Percentiles rank a stretch among this genome's conserved stretches.
Evolutionary conservation across 805 yeast genomes (phyloP).

Genomic region (Starmerella stellata): DNA sequence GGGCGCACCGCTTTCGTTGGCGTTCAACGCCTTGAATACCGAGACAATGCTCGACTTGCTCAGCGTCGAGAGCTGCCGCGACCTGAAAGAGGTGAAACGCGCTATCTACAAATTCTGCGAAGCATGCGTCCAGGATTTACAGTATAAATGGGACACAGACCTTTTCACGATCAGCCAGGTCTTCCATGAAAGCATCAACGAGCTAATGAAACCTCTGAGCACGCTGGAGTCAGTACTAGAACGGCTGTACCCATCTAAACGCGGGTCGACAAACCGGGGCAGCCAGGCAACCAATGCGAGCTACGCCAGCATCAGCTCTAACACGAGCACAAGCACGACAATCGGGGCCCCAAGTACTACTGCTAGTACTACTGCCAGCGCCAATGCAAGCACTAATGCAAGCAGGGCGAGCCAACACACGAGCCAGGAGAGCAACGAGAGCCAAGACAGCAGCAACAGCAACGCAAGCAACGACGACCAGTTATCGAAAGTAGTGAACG

Average conservation of each 20-base stretch:
- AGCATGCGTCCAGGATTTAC: constrained; percentile 63
- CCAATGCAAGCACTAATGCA: background rate
- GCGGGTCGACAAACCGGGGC: background rate
- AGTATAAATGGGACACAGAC: constrained; percentile 51
- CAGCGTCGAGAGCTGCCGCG: constrained; percentile 55
- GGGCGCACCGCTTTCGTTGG: constrained; percentile 77
- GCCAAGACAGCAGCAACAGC: background rate
- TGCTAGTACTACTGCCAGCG: background rate
- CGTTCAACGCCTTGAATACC: constrained; percentile 45
- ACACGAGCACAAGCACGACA: constrained; percentile 35
- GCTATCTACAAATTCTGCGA: constrained; percentile 76
- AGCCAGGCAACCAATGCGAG: constrained; percentile 1
- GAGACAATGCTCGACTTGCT: constrained; percentile 29
- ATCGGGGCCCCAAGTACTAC: constrained; percentile 32
- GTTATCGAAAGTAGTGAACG: constrained; percentile 62
- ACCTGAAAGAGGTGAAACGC: constrained; percentile 66
- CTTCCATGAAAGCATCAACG: constrained; percentile 64
- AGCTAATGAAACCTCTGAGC: constrained; percentile 51
- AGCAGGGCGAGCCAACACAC: too few relatives aligned
- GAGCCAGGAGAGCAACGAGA: constrained; percentile 3
- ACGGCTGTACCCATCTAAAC: constrained; percentile 13
- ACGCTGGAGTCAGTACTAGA: constrained; percentile 53
- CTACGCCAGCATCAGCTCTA: constrained; percentile 3
- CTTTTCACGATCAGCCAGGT: constrained; percentile 82
- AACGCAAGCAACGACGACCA: constrained; percentile 20